Base-by-base conservation (phyloP, 768 basidiomycete species). In the Candolleomyces aberdarensis region DNA sequence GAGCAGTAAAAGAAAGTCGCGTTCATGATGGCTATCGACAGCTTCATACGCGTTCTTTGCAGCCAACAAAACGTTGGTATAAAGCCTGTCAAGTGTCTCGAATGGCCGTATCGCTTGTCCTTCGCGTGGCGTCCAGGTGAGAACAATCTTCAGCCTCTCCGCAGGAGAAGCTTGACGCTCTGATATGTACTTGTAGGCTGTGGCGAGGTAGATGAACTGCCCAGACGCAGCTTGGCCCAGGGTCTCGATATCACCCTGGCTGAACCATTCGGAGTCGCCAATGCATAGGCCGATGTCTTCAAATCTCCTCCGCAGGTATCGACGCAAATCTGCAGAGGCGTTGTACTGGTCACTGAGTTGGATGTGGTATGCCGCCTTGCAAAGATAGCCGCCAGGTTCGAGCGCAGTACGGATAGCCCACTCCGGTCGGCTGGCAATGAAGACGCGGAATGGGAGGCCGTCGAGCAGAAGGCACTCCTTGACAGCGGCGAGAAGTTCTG, bases 171-270 rank as follows among this genome's bases (percentile, higher is more conserved):
- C 19, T 29, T n/a, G 15, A 14, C 29, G 47, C 10, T 20, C 48
- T 3, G 31, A 13, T 9, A 59, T 29, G 49, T 39, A 59, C 41
- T 39, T 50, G 26, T 40, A 19, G 11, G 40, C 49, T 3, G 58
- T 59, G 6, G 58, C 49, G 17, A 49, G 49, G 29, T 59, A 59
- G 6, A 59, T 59, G 39, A 59, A 59, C 49, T 59, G 58, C 7
- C 58, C 58, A 14, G 58, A 59, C 9, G 49, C 47, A 17, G n/a
- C 32, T 5, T 19, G 9, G n/a, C 52, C 58, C 13, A 59, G 41
- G 17, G 11, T 52, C 3, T 13, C 20, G 10, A 59, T 40, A 3
- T 7, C 49, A 8, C 51, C 20, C 19, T 40, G 7, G 4, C 31
- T 29, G 17, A 49, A 49, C 58, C 58, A 59, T 13, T 20, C 39